Conservation (phyloP, 78 protist genomes). For the Capsaspora owczarzaki region DNA sequence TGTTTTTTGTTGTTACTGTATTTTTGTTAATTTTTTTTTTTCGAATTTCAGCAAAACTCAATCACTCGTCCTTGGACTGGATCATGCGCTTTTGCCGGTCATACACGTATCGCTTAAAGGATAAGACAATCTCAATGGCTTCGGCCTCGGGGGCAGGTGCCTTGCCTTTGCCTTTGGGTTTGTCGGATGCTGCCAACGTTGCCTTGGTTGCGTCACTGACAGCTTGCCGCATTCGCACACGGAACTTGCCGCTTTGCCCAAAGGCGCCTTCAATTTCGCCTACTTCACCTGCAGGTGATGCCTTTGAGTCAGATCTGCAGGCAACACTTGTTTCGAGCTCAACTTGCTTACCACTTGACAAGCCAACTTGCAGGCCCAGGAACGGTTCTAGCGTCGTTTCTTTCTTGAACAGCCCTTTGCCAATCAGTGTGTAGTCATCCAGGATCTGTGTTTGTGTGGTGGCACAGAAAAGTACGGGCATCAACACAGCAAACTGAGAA, state of each 20-base stretch:
- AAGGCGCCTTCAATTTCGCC: constrained; percentile 74
- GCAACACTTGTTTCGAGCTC: background rate
- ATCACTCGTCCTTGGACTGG: background rate
- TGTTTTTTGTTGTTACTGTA: no score
- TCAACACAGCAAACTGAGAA: background rate
- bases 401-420: constrained; percentile 55
- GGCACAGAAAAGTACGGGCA: background rate
- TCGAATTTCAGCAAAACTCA: no score
- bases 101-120: constrained; percentile 10
- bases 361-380: constrained; percentile 43
- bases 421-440: constrained; percentile 58
- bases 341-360: constrained; percentile 20
- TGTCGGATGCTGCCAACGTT: background rate
- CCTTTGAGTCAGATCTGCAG: background rate
- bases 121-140: background rate
- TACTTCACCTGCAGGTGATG: background rate
- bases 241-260: constrained; percentile 79
- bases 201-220: background rate
- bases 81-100: constrained; percentile 16
- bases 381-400: constrained; percentile 61
- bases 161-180: background rate
- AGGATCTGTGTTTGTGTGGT: constrained; percentile 11
- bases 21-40: no score
- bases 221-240: background rate
- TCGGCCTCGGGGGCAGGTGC: background rate